Base-by-base conservation (phyloP, 345 rosid genomes). In the Syzygium oleosum region DNA sequence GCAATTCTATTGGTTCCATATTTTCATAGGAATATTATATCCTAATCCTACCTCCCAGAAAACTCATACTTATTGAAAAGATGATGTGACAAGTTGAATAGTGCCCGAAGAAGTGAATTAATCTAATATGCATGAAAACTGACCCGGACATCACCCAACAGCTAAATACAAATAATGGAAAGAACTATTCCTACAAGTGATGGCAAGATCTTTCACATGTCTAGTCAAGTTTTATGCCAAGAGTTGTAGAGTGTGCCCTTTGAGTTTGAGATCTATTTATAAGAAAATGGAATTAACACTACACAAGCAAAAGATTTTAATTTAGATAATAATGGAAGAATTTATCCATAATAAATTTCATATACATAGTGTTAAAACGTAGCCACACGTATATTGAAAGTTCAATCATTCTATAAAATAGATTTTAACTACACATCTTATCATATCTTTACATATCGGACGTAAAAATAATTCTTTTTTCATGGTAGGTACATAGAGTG, bases 321-420 rank as follows among this genome's bases (percentile, higher is more conserved):
- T 43, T 43, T 43, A 43, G 6, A 43, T 6, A 43, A 43, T 63
- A 29, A 63, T 27, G 38, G 4, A 68, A 16, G 43, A 8, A 31
- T 68, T 38, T 4, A 31, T 31, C 43, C 6, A 15, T 2, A 34
- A 12, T 6, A 2, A 19, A 73, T 34, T 73, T 73, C 80, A 4
- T 7, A 3, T 19, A 2, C 38, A 0, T 0, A 5, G 5, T 10
- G 15, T 38, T 38, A 19, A 73, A 25, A 73, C 25, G 2, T 1
- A 11, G 49, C 5, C 14, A 21, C 27, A 27, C 0, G 1, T 73
- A 10, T 19, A 38, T 34, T 21, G 49, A 9, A 34, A 19, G 49
- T 19, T 49, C 11, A 73, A 38, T 73, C 83, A 73, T 38, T 19
- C 25, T 73, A 41, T 13, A 73, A 73, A 73, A 19, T 73, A 73